Base-by-base conservation (phyloP, 2,329 filamentous ascomycete genomes). In the Esteya vermicola region DNA sequence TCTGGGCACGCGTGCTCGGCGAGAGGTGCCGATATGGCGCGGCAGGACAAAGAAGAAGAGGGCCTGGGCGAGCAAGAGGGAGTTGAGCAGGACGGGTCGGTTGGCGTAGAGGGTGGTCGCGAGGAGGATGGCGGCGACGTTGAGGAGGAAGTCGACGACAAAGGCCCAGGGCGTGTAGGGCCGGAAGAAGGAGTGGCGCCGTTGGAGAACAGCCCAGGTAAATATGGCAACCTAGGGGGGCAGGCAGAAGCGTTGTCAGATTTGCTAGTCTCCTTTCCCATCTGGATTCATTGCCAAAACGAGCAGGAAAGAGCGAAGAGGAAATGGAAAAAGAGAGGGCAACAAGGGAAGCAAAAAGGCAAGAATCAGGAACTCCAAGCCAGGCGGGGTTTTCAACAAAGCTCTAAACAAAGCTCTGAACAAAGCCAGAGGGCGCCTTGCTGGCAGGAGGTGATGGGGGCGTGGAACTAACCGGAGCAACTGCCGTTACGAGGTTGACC, bases 161-260 rank as follows among this genome's bases (percentile, higher is more conserved):
- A 81, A 75, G 43, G 77, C 77, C 18, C 84, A 60, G 5, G 70
- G 56, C 2, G 72, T 76, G 57, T 88, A 86, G 0, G 79, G 75
- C 39, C 71, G 75, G 67, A 96, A 96, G 61, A 93, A 85, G 30
- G 75, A 78, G 51, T 88, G 76, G 33, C 85, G 80, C 31, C 81
- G 76, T 57, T 96, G 89, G 7, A 98, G 69, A 22, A 81, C 77
- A 21, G 88, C 91, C 85, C 88, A 98, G 5, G 95, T 71, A 16
- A 94, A 62, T 23, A 86, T 72, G 37, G 86, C 79, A 40, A 84
- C 68, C 89, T 95, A 54, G 9, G 7, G 4, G n/a, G 23, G 9
- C n/a, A 27, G 26, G 8, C 2, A 8, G 16, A 13, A 8, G n/a
- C 4, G 19, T 14, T 18, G n/a, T n/a, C n/a, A n/a, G n/a, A n/a